A percentile compares a stretch with the other conserved stretches of the same genome.
These are phyloP conservation scores for Aspergillus asperescens DNA, from an alignment of 495 filamentous ascomycete species.

Conservation along the genomic window DNA sequence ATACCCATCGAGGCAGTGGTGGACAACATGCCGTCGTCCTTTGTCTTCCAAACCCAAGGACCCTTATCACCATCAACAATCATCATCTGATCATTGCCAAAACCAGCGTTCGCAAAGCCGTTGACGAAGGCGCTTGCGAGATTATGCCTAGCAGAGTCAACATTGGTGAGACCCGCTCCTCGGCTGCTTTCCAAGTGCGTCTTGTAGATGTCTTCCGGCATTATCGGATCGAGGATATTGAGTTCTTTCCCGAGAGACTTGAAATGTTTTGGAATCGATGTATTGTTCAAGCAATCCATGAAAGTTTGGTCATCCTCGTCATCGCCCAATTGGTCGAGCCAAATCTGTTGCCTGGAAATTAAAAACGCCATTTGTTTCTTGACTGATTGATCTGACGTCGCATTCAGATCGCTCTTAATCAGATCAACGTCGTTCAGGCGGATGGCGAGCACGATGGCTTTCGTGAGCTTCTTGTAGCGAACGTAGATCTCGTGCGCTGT, in stretches of 20 bases:
- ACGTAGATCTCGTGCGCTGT: slow-evolving; percentile 91
- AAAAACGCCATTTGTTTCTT: slow-evolving; percentile 95
- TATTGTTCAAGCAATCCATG: slow-evolving; percentile 77
- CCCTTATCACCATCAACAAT: slow-evolving; percentile 71
- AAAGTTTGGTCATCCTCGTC: slow-evolving; percentile 66
- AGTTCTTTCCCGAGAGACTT: slow-evolving; percentile 90
- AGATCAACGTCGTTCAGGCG: slow-evolving; percentile 80
- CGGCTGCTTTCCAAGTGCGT: slow-evolving; percentile 93
- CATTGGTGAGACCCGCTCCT: slow-evolving; percentile 84
- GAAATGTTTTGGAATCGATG: slow-evolving; percentile 84
- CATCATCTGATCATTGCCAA: slow-evolving; percentile 96
- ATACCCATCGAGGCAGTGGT: slow-evolving; percentile 90
- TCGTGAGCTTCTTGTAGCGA: slow-evolving; percentile 81
- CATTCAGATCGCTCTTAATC: slow-evolving; percentile 71
- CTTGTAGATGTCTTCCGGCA: slow-evolving; percentile 99
- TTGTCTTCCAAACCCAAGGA: slow-evolving; percentile 98
- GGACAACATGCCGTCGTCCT: slow-evolving; percentile 95
- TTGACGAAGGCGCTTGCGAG: slow-evolving; percentile 96
- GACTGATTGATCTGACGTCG: slow-evolving; percentile 72
- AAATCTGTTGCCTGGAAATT: slow-evolving; percentile 85
- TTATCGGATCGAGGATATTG: slow-evolving; percentile 94
- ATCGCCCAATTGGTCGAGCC: slow-evolving; percentile 58
- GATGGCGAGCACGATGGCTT: slow-evolving; percentile 92
- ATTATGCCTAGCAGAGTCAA: slow-evolving; percentile 93
- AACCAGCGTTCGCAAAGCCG: slow-evolving; percentile 91